A percentile compares a stretch with the other conserved stretches of the same genome.
These are phyloP conservation scores for Leishmania mexicana DNA, from an alignment of 208 protist species.

Conservation along the genomic window DNA sequence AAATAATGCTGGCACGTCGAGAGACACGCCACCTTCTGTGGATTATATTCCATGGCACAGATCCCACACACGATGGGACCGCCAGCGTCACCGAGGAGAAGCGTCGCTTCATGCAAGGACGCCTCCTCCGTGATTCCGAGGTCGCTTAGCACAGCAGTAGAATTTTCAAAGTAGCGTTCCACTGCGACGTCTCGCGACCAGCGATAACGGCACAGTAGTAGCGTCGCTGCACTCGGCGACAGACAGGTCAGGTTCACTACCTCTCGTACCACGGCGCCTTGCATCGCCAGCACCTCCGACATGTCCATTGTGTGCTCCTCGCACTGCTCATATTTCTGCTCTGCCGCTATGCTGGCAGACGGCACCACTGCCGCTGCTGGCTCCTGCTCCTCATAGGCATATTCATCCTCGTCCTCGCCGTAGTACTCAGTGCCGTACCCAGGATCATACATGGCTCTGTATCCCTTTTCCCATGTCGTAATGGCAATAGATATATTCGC, in stretches of 20 bases:
- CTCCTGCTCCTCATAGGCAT: slow-evolving; percentile 16
- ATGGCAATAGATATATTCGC: not conserved
- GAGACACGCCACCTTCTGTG: slow-evolving; percentile 21
- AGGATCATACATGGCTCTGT: slow-evolving; percentile 12
- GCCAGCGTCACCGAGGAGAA: not conserved
- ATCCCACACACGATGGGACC: not conserved
- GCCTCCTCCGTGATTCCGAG: slow-evolving; percentile 8
- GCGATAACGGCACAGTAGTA: slow-evolving; percentile 13
- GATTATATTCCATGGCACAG: slow-evolving; percentile 25
- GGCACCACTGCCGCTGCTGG: not conserved
- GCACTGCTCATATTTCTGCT: slow-evolving; percentile 3
- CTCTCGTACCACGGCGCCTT: slow-evolving; percentile 18
- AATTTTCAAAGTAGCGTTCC: slow-evolving; percentile 29
- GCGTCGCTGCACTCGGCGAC: slow-evolving; percentile 12
- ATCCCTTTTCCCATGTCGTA: not conserved
- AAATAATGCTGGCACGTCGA: slow-evolving; percentile 44
- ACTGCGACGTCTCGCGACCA: slow-evolving; percentile 28
- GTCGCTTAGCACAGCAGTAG: slow-evolving; percentile 4
- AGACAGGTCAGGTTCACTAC: slow-evolving; percentile 20
- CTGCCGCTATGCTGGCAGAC: not conserved
- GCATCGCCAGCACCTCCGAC: slow-evolving; percentile 23
- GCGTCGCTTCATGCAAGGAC: slow-evolving; percentile 3
- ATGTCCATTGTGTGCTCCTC: slow-evolving; percentile 26
- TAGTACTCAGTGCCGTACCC: slow-evolving; percentile 26
- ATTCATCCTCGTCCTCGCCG: slow-evolving; percentile 24